Evolutionary conservation across 2,329 filamentous ascomycete genomes (phyloP).

Genomic region (Fusarium globosum): DNA sequence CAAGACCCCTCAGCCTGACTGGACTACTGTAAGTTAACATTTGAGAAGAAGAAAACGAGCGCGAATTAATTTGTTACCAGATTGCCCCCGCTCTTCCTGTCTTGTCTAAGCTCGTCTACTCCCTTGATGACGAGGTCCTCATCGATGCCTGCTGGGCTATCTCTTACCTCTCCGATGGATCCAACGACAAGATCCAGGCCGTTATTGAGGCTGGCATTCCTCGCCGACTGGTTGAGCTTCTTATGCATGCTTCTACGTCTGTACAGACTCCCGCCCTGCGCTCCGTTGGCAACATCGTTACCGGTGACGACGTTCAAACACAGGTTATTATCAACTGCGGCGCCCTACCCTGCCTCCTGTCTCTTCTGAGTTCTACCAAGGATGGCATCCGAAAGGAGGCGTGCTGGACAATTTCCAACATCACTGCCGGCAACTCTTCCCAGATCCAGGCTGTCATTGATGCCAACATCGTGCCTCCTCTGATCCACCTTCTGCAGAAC

Average conservation of each 20-base stretch:
- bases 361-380: slow-evolving; percentile 95
- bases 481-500: slow-evolving; percentile 95
- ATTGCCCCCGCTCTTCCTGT: slow-evolving; percentile 95
- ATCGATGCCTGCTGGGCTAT: slow-evolving; percentile 99
- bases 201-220: slow-evolving; percentile 99
- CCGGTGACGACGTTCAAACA: slow-evolving; percentile 97
- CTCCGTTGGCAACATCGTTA: slow-evolving; percentile 98
- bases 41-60: slow-evolving; percentile 3
- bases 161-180: slow-evolving; percentile 96
- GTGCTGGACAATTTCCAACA: slow-evolving; percentile 99
- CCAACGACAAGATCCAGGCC: slow-evolving; percentile 99
- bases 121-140: slow-evolving; percentile 95
- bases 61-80: slow-evolving; percentile 57
- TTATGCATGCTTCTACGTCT: slow-evolving; percentile 98
- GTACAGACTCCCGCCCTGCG: slow-evolving; percentile 97
- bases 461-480: slow-evolving; percentile 93
- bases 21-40: slow-evolving; percentile 80
- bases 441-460: slow-evolving; percentile 98
- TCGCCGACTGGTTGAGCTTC: slow-evolving; percentile 92
- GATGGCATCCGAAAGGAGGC: slow-evolving; percentile 99
- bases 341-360: slow-evolving; percentile 89
- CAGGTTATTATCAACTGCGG: slow-evolving; percentile 99
- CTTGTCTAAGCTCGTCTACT: slow-evolving; percentile 97
- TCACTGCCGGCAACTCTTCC: slow-evolving; percentile 96
- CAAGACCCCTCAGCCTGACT: slow-evolving; percentile 98